Conservation (phyloP, 306 rosid species). For the Corylus heterophylla region DNA sequence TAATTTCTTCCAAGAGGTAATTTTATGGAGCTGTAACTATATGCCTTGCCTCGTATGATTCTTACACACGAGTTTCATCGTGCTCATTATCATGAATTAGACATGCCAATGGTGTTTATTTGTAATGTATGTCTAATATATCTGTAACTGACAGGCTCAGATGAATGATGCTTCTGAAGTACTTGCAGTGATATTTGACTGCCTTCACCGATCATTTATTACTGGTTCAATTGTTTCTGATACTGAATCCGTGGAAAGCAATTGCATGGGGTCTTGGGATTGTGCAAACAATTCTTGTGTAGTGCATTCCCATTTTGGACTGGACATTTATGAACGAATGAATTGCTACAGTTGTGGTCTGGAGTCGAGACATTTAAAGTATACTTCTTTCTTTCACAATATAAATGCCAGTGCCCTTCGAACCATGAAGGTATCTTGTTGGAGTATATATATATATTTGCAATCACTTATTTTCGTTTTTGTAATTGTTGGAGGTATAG, state of each 20-base stretch:
- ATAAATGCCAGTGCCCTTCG: constrained; percentile 95
- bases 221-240: constrained; percentile 56
- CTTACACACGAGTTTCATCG: neutral
- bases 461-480: constrained; percentile 13
- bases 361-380: constrained; percentile 85
- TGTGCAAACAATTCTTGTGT: constrained; percentile 75
- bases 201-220: constrained; percentile 86
- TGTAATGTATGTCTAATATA: constrained; percentile 34
- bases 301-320: constrained; percentile 88
- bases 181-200: constrained; percentile 76
- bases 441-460: constrained; percentile 1
- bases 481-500: constrained; percentile 6
- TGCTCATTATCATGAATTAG: constrained; percentile 21
- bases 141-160: constrained; percentile 69
- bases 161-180: constrained; percentile 99
- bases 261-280: constrained; percentile 67
- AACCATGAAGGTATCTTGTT: constrained; percentile 71
- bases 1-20: constrained; percentile 93
- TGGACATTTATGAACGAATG: constrained; percentile 90
- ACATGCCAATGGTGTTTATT: constrained; percentile 15
- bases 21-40: constrained; percentile 12
- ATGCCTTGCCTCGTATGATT: neutral
- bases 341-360: constrained; percentile 75
- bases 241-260: neutral
- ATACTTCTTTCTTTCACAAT: constrained; percentile 93